Percentiles rank a stretch among this genome's conserved stretches.
Conservation (phyloP, 805 yeast genomes). For the Henningerozyma blattae region DNA sequence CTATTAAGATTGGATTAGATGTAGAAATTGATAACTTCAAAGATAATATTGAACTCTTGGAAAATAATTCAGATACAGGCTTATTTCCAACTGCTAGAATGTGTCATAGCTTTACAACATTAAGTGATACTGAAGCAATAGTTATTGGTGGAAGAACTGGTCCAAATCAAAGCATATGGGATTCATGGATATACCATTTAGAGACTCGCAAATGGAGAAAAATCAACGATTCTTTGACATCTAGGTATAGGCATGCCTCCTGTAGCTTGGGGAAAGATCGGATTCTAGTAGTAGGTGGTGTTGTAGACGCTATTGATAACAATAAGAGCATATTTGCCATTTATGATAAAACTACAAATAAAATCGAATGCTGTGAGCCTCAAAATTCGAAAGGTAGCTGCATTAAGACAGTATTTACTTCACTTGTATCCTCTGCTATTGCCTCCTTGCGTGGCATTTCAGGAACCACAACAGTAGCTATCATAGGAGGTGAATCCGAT, state of each 20-base stretch:
- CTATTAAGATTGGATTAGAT: constrained; percentile 4
- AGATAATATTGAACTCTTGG: constrained; percentile 7
- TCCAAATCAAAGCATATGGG: constrained; percentile 38
- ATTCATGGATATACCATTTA: constrained; percentile 29
- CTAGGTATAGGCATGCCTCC: constrained; percentile 42
- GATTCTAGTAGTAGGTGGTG: constrained; percentile 44
- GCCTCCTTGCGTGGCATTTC: too few relatives aligned
- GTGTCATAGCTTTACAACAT: constrained; percentile 41
- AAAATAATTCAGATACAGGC: constrained; percentile 3
- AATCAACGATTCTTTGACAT: constrained; percentile 28
- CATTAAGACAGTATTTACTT: too few relatives aligned
- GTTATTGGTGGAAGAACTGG: constrained; percentile 58
- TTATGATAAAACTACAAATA: constrained; percentile 7
- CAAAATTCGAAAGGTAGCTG: too few relatives aligned
- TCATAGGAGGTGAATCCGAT: constrained; percentile 22
- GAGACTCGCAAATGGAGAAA: constrained; percentile 28
- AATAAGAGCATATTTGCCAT: constrained; percentile 10
- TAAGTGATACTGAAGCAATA: constrained; percentile 20
- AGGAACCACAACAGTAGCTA: too few relatives aligned
- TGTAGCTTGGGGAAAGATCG: constrained; percentile 18
- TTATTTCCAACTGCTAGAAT: constrained; percentile 36
- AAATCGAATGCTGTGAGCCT: constrained; percentile 6
- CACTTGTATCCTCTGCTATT: too few relatives aligned
- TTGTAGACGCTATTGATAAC: too few relatives aligned
- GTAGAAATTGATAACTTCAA: not conserved